These are phyloP conservation scores for Panellus pusillus DNA, from an alignment of 768 basidiomycete genomes.

Conservation along the genomic window DNA sequence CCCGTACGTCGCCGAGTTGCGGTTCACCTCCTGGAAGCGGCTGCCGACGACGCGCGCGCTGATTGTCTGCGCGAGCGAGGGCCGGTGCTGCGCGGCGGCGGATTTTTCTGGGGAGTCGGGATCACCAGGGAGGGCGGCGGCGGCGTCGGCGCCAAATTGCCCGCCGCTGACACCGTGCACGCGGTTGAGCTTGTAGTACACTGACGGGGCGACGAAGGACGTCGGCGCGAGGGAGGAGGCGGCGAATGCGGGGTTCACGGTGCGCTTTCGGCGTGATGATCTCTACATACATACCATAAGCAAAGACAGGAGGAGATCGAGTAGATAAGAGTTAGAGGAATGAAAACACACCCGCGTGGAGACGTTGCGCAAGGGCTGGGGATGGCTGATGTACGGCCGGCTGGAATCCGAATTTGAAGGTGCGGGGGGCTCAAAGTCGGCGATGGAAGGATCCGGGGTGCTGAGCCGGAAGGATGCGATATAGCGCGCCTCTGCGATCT, in stretches of 20 bases:
- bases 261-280: conserved; percentile 42
- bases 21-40: conserved; percentile 71
- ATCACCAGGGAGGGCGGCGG: background rate
- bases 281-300: conserved; percentile 22
- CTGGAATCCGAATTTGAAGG: conserved; percentile 43
- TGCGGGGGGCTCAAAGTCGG: conserved; percentile 51
- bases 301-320: background rate
- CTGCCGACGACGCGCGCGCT: conserved; percentile 64
- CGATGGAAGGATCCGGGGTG: conserved; percentile 71
- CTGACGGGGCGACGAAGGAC: conserved; percentile 77
- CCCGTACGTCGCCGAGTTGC: conserved; percentile 56
- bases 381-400: conserved; percentile 67
- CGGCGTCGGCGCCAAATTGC: conserved; percentile 38
- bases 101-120: conserved; percentile 31
- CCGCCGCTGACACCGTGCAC: conserved; percentile 63
- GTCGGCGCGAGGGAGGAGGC: conserved; percentile 72
- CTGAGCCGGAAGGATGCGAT: conserved; percentile 73
- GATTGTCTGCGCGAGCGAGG: conserved; percentile 58
- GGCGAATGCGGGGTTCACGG: conserved; percentile 62
- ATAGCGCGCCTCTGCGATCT: conserved; percentile 78
- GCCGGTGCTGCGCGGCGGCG: conserved; percentile 36
- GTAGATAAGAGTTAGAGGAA: background rate
- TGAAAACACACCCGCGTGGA: conserved; percentile 34
- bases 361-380: conserved; percentile 51
- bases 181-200: conserved; percentile 73